Base-by-base conservation (phyloP, 805 yeast genomes). In the Grigorovia yakushimaensis region DNA sequence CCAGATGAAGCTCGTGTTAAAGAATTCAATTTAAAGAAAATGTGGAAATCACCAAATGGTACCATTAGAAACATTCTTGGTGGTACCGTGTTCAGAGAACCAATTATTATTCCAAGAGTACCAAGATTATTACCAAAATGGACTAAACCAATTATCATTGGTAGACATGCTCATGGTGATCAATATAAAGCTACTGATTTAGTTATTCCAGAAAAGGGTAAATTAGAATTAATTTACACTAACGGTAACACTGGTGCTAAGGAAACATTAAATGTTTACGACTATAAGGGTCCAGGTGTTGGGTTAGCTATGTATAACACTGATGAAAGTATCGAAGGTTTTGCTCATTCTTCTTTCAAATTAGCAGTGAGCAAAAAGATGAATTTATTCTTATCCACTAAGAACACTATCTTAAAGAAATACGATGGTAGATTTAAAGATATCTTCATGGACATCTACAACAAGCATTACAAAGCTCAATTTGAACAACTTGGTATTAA, bases 21-120 rank as follows among this genome's bases (percentile, higher is more conserved):
- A 60, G 93, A 84, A 66, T 84, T 83, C 56, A 68, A 71, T 43
- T 72, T 84, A 64, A 81, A 81, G 60, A 77, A 84, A 61, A 84
- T 84, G 93, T 84, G 91, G 89, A 73, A 79, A 45, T 84, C 91
- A 19, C 93, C 93, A 54, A 84, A 84, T 61, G 93, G 93, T 54
- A 84, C 93, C 27, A 81, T 84, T 57, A 76, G 93, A 71, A 84
- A 84, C 65, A 82, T 84, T 47, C 66, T 84, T 52, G 86, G 85
- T 35, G 93, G 93, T 56, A 84, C 93, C 20, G 91, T 84, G 30
- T 84, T 84, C 68, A 77, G 93, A 67, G 93, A 84, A 62, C 87
- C 89, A 47, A 84, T 84, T 61, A 84, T 84, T 48, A 83, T 84
- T 54, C 82, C 83, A 41, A 79, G 81, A 62, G 78, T 84, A 45